Evolutionary conservation across 306 rosid genomes (phyloP).

Genomic region (Adenanthera pavonina): DNA sequence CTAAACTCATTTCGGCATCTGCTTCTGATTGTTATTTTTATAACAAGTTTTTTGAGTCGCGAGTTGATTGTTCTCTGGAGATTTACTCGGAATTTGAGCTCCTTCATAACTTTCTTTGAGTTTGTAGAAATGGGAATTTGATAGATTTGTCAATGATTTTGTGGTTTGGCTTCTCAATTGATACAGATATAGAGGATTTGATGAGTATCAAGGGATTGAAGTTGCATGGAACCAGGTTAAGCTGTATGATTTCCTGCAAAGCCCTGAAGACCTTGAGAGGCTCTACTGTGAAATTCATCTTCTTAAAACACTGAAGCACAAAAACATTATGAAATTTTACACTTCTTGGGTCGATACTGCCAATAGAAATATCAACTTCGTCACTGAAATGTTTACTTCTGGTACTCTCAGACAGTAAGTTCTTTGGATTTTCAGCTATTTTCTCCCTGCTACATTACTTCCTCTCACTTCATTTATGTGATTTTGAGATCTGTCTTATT

Average conservation of each 20-base stretch:
- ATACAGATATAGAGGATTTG: constrained; percentile 93
- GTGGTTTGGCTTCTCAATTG: constrained; percentile 22
- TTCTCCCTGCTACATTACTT: not conserved
- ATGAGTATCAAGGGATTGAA: constrained; percentile 97
- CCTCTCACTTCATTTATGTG: constrained; percentile 16
- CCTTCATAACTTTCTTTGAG: constrained; percentile 24
- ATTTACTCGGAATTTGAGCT: constrained; percentile 47
- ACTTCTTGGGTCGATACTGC: constrained; percentile 93
- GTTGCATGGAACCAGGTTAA: constrained; percentile 99
- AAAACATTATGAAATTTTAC: constrained; percentile 89
- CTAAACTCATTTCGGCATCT: constrained; percentile 21
- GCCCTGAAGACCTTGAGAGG: constrained; percentile 96
- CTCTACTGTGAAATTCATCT: constrained; percentile 97
- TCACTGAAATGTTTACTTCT: constrained; percentile 97
- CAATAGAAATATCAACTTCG: constrained; percentile 89
- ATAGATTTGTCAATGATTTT: constrained; percentile 12
- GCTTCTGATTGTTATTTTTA: not conserved
- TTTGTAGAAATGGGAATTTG: constrained; percentile 39
- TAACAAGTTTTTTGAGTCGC: constrained; percentile 25
- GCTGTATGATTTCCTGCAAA: constrained; percentile 87
- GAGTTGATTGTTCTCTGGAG: constrained; percentile 30
- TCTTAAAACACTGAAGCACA: constrained; percentile 86
- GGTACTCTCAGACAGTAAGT: constrained; percentile 96
- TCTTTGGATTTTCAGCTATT: constrained; percentile 17
- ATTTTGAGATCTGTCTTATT: constrained; percentile 40